Evolutionary conservation across 2,329 filamentous ascomycete genomes (phyloP).

Genomic region (Fusarium mundagurra): DNA sequence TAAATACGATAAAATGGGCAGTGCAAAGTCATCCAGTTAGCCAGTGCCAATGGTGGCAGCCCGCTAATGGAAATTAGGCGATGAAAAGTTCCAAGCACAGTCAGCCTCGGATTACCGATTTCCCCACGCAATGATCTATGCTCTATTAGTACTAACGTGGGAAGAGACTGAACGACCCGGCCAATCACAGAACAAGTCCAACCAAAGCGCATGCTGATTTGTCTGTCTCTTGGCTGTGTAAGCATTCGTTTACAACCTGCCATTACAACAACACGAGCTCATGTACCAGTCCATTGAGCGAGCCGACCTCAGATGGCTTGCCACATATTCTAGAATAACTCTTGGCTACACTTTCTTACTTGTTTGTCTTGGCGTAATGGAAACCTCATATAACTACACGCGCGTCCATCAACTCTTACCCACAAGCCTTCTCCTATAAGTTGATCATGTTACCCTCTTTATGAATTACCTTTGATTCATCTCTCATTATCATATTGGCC

Average conservation of each 20-base stretch:
- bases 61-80: not conserved
- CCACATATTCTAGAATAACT: fast-evolving
- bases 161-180: too few species aligned
- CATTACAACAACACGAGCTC: not conserved
- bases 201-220: not conserved
- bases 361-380: not conserved
- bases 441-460: fast-evolving
- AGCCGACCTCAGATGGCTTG: not conserved
- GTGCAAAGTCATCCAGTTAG: not conserved
- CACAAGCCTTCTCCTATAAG: not conserved
- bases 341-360: not conserved
- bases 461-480: fast-evolving
- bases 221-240: not conserved
- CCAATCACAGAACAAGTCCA: not conserved
- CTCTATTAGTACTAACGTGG: not conserved
- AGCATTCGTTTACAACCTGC: not conserved
- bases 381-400: not conserved
- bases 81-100: not conserved
- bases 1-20: not conserved
- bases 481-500: fast-evolving
- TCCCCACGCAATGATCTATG: not conserved
- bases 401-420: not conserved
- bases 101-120: not conserved
- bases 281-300: not conserved
- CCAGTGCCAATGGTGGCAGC: too few species aligned